Conservation (phyloP, 2,329 filamentous ascomycete genomes). For the Arthrobotrys entomopaga region DNA sequence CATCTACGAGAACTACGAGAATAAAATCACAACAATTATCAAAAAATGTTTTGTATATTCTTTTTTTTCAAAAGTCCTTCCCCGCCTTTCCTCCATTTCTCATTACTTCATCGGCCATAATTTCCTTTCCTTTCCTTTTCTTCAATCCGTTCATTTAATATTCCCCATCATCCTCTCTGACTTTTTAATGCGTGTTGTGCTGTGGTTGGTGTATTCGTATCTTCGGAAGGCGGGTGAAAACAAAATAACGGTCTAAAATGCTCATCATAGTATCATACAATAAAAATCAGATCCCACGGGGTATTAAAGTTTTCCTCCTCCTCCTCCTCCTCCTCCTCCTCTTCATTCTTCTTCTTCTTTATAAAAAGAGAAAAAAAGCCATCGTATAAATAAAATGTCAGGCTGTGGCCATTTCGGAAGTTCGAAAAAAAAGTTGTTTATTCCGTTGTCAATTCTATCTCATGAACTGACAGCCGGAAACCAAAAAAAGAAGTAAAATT, state of each 20-base stretch:
- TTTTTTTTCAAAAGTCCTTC: slow-evolving; percentile 23
- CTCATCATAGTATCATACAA: slow-evolving; percentile 55
- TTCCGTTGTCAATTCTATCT: too few relatives aligned
- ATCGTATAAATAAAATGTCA: slow-evolving; percentile 21
- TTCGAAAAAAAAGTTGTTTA: too few relatives aligned
- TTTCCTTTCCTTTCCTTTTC: neutral
- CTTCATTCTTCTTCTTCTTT: slow-evolving; percentile 3
- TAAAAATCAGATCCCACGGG: slow-evolving; percentile 54
- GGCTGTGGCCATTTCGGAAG: too few relatives aligned
- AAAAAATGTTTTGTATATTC: neutral
- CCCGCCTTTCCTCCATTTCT: slow-evolving; percentile 51
- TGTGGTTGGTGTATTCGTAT: slow-evolving; percentile 17
- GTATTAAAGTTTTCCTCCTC: slow-evolving; percentile 44
- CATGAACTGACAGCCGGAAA: too few relatives aligned
- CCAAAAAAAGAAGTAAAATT: slow-evolving; percentile 49
- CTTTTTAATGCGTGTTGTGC: slow-evolving; percentile 24
- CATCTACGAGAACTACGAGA: too few relatives aligned
- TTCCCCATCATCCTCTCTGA: slow-evolving; percentile 52
- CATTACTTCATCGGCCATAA: slow-evolving; percentile 35
- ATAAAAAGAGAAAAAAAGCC: slow-evolving; percentile 24
- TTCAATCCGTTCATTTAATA: slow-evolving; percentile 15
- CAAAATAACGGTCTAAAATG: slow-evolving; percentile 52
- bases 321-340: too few relatives aligned
- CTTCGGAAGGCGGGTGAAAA: neutral
- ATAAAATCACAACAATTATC: too few relatives aligned